Percentiles rank a stretch among this genome's conserved stretches.
phyloP scores from a whole-genome alignment of 768 basidiomycete genomes.

The Albatrellus ellisii region DNA sequence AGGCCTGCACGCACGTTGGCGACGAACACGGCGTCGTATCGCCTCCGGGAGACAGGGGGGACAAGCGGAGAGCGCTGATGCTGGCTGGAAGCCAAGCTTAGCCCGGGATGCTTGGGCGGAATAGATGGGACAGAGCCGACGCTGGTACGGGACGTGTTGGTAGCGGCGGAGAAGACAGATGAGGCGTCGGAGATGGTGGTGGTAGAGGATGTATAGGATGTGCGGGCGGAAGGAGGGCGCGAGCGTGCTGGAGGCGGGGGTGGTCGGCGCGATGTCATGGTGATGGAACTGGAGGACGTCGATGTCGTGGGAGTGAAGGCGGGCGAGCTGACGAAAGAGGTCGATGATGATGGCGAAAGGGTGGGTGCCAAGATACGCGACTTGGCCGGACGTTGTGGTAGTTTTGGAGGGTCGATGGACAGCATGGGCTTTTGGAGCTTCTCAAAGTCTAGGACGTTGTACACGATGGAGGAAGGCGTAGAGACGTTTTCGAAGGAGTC shows the following conservation, averaged over 20 bases:
- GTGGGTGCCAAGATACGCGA: constrained; percentile 18
- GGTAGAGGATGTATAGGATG: not conserved
- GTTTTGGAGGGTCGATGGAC: constrained; percentile 15
- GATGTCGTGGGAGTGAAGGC: constrained; percentile 26
- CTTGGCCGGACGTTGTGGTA: constrained; percentile 15
- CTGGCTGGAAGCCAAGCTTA: not conserved
- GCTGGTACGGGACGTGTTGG: constrained; percentile 41
- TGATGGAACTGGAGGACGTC: constrained; percentile 45
- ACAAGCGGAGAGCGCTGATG: constrained; percentile 9
- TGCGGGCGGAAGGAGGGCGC: not conserved
- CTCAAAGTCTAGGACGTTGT: constrained; percentile 26
- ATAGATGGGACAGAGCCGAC: constrained; percentile 21
- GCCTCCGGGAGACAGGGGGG: constrained; percentile 13
- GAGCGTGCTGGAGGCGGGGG: constrained; percentile 1
- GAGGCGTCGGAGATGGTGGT: not conserved
- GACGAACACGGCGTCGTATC: constrained; percentile 21
- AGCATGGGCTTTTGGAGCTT: constrained; percentile 14
- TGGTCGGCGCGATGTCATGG: constrained; percentile 21
- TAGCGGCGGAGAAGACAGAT: constrained; percentile 26
- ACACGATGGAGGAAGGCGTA: constrained; percentile 34
- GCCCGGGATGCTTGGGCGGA: constrained; percentile 2
- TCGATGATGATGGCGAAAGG: constrained; percentile 9
- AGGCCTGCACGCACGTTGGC: constrained; percentile 11
- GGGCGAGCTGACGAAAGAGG: not conserved
- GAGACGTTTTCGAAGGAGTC: constrained; percentile 63